phyloP scores from a whole-genome alignment of 352 stramenopile species.

The Globisporangium polare region DNA sequence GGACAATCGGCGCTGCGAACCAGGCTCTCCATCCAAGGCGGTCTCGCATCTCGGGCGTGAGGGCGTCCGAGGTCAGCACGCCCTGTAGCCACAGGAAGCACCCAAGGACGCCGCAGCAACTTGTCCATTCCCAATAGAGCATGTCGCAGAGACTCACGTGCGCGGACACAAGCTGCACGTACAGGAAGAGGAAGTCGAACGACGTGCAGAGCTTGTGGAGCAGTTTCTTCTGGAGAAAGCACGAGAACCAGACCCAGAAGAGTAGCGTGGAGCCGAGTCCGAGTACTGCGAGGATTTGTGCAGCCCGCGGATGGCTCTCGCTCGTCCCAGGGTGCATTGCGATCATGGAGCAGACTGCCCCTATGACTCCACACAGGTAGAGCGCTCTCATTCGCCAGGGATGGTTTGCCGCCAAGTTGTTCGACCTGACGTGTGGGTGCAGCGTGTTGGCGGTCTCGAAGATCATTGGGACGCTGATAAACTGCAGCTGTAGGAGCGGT shows the following conservation, averaged over 20 bases:
- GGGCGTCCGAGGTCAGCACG: slow-evolving; percentile 16
- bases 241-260: slow-evolving; percentile 1
- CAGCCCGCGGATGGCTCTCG: too few relatives aligned
- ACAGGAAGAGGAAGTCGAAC: slow-evolving; percentile 20
- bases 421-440: not conserved
- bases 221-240: slow-evolving; percentile 4
- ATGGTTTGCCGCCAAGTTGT: not conserved
- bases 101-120: not conserved
- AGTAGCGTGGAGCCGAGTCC: not conserved
- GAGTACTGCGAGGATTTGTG: not conserved
- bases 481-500: not conserved
- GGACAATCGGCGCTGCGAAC: not conserved
- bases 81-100: slow-evolving; percentile 17
- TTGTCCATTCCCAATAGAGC: slow-evolving; percentile 9
- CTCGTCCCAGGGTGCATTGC: not conserved
- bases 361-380: not conserved
- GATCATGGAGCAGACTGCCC: not conserved
- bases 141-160: slow-evolving; percentile 11
- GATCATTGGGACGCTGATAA: not conserved
- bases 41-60: slow-evolving; percentile 14
- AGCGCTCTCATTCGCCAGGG: not conserved
- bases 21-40: slow-evolving; percentile 3
- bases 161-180: slow-evolving; percentile 13
- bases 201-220: slow-evolving; percentile 10
- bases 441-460: not conserved